Evolutionary conservation across 176 grass and related monocot species (phyloP).

Genomic region (Juncus inflexus): DNA sequence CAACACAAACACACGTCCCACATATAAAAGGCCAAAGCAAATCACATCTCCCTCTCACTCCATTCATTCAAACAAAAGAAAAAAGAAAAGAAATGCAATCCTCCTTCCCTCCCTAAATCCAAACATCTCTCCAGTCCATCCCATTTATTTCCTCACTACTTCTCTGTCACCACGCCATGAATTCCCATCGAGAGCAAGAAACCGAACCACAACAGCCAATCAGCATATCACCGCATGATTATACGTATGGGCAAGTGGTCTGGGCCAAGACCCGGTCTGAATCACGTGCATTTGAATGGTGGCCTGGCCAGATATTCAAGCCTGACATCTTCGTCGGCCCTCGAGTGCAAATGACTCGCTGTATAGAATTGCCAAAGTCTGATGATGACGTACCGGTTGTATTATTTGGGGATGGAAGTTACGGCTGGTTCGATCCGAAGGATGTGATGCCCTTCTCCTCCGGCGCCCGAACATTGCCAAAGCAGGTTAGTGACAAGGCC

Average conservation of each 20-base stretch:
- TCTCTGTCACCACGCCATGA: neutral
- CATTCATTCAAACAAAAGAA: too few species aligned
- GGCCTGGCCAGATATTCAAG: slow-evolving; percentile 84
- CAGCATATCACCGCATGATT: neutral
- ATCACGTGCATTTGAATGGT: slow-evolving; percentile 68
- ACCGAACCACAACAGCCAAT: neutral
- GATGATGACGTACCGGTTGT: slow-evolving; percentile 46
- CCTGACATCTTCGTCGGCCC: slow-evolving; percentile 38
- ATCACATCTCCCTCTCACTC: too few species aligned
- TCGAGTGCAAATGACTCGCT: slow-evolving; percentile 39
- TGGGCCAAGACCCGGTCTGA: slow-evolving; percentile 75
- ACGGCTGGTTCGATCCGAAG: slow-evolving; percentile 83
- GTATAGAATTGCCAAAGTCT: slow-evolving; percentile 38
- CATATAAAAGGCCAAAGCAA: too few species aligned
- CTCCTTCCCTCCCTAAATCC: too few species aligned
- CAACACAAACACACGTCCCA: too few species aligned
- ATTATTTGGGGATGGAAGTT: slow-evolving; percentile 92
- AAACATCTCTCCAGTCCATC: neutral
- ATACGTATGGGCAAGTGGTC: slow-evolving; percentile 59
- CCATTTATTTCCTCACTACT: neutral
- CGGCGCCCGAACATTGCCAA: slow-evolving; percentile 41
- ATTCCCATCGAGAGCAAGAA: slow-evolving; percentile 17
- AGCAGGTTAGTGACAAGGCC: slow-evolving; percentile 38
- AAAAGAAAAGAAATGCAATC: too few species aligned
- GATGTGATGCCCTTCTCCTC: slow-evolving; percentile 70